A percentile compares a stretch with the other conserved stretches of the same genome.
Evolutionary conservation across 805 yeast species (phyloP).

Genomic region (Candida oleophila): DNA sequence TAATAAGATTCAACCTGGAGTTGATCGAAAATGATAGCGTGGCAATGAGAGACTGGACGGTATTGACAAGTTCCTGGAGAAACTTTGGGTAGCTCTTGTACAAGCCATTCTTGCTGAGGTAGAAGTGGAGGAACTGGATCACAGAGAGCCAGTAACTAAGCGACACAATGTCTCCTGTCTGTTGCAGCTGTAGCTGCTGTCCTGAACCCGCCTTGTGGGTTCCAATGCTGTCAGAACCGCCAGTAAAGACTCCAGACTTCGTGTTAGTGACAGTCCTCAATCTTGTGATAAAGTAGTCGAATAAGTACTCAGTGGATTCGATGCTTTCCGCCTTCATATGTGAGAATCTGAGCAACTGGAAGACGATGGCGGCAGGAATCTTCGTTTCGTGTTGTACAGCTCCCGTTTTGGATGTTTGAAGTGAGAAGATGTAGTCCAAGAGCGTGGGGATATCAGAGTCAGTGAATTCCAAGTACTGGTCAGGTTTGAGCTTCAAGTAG

Average conservation of each 20-base stretch:
- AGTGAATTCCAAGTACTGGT: constrained; percentile 60
- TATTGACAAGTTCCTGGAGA: constrained; percentile 56
- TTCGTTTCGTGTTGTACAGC: constrained; percentile 46
- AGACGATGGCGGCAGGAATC: constrained; percentile 68
- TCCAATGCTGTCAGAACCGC: constrained; percentile 26
- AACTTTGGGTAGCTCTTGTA: constrained; percentile 55
- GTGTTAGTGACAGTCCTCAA: constrained; percentile 60
- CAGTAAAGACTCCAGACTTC: constrained; percentile 55
- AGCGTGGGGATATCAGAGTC: constrained; percentile 55
- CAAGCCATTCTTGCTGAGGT: constrained; percentile 63
- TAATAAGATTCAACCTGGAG: constrained; percentile 47
- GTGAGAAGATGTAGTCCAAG: constrained; percentile 46
- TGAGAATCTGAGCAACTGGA: constrained; percentile 70
- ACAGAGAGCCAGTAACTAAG: constrained; percentile 89
- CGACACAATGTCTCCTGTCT: constrained; percentile 59
- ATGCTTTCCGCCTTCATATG: constrained; percentile 54
- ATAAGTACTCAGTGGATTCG: constrained; percentile 55
- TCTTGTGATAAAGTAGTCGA: constrained; percentile 60
- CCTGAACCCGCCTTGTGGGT: constrained; percentile 5
- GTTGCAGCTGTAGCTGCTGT: constrained; percentile 24
- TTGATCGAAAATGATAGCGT: constrained; percentile 59
- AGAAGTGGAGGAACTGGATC: constrained; percentile 73
- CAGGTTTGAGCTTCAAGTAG: constrained; percentile 52
- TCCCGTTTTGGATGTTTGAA: constrained; percentile 28
- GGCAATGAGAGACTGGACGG: constrained; percentile 54